Base-by-base conservation (phyloP, 2,329 filamentous ascomycete genomes). In the Colletotrichum godetiae region DNA sequence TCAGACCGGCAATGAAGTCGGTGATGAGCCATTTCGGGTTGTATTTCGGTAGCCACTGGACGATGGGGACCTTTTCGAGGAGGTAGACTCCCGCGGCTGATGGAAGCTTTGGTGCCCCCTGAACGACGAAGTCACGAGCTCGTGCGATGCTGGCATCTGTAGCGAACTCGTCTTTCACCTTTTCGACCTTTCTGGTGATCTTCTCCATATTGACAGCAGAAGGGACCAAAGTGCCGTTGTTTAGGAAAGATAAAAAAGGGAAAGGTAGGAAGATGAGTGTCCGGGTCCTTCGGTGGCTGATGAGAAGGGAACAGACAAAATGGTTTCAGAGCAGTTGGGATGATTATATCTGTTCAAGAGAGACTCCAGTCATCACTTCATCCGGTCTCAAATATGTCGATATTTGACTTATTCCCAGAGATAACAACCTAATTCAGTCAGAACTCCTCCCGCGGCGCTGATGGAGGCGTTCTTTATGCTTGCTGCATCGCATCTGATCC, bases 21-120 rank as follows among this genome's bases (percentile, higher is more conserved):
- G 90, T 90, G 35, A 90, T 72, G 3, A 92, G 78, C 91, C 91
- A 93, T 84, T 86, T 82, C 5, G 85, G 86, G 24, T 90, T 85
- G 80, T 93, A 93, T 59, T 84, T 85, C 8, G 91, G 91, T 1
- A 92, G 83, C 91, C 91, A 93, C 62, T 89, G 86, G 10, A 90
- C 81, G 55, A 92, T 88, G 1, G 91, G 91, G 3, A 91, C 82
- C 78, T 92, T 92, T 73, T 91, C 89, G 52, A 87, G 72, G 11
- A 89, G 81, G 76, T 93, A 93, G 62, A 90, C 85, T 4, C 80
- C 84, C 1, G 89, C 81, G 5, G 86, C 88, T 2, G 86, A 85
- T 0, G 91, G 90, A 0, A 91, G 75, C 42, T 80, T 81, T 27
- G 72, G 76, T 4, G 80, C 79, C 27, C 80, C 79, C 6, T 75